Evolutionary conservation across 768 basidiomycete species (phyloP), one percentile per base, ranked within the genome.

Genomic region (Podaxis rugospora): DNA sequence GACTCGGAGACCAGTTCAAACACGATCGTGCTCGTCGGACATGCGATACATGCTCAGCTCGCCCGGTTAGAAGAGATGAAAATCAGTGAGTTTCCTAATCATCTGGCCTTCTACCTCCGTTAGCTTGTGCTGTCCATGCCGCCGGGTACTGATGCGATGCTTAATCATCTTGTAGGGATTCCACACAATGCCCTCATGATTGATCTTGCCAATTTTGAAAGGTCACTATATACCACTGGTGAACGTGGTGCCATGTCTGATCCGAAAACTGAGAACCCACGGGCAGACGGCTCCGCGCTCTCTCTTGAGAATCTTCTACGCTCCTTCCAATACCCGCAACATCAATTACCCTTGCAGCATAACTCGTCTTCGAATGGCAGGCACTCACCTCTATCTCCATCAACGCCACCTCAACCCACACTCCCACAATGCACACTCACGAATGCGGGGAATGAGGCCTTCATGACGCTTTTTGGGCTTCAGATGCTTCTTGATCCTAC

Each of bases 391-490:
- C 59, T 28, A 13, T 54, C 65, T 25, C 53, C 62, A 28, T 13
- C 42, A 5, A 42, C 5, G 21, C 53, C 42, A 0, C 61, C 66
- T 1, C 70, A 68, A 6, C 57, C 57, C 4, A 70, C 72, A 11
- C 51, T 75, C 28, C 79, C 73, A 14, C 71, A 75, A 58, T 84
- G 82, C 60, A 68, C 71, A 13, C 68, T 88, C 61, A 83, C 89
- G 69, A 92, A 92, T 66, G 76, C 91, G n/a, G 91, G 91, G 13
- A 93, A 93, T 70, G 87, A 90, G 63, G 88, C 92, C 3, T 84
- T 89, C 66, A 76, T 89, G 77, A 74, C 76, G 54, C 80, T 93
- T 28, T 83, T 89, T 44, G 83, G 78, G 11, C 75, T 93, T 32
- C 91, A 93, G 67, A 76, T 83, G 66, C 79, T 93, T 40, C 71